Conservation (phyloP, 2,329 filamentous ascomycete species). For the Alternaria conjuncta region DNA sequence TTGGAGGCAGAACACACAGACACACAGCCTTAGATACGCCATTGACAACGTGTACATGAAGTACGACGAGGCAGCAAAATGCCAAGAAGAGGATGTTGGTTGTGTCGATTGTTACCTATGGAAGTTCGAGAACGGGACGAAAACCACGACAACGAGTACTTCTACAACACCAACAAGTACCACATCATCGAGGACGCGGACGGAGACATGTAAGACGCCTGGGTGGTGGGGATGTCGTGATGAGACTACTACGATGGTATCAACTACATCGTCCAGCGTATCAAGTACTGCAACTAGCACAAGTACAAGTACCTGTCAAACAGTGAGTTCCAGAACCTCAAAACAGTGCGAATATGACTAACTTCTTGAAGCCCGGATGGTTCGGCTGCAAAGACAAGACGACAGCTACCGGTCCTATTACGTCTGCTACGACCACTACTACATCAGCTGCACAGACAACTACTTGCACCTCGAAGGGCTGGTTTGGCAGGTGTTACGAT, state of each 20-base stretch:
- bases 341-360: not conserved
- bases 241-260: constrained; percentile 35
- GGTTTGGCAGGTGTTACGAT: constrained; percentile 46
- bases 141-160: constrained; percentile 34
- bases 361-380: constrained; percentile 40
- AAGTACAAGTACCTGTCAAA: constrained; percentile 44
- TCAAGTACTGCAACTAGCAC: constrained; percentile 32
- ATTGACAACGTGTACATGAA: constrained; percentile 46
- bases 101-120: constrained; percentile 47
- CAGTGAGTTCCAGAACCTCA: constrained; percentile 23
- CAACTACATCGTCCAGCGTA: constrained; percentile 27
- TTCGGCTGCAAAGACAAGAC: constrained; percentile 47
- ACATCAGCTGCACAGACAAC: constrained; percentile 31
- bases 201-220: constrained; percentile 46
- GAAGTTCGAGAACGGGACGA: constrained; percentile 47
- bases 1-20: constrained; percentile 43
- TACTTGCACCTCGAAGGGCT: constrained; percentile 43
- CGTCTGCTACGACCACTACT: constrained; percentile 27
- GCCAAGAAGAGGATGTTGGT: constrained; percentile 41
- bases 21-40: constrained; percentile 42
- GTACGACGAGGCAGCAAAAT: constrained; percentile 43
- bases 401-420: constrained; percentile 15
- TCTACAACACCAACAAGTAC: constrained; percentile 33
- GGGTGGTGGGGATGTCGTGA: constrained; percentile 49
- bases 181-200: constrained; percentile 36